A percentile compares a stretch with the other conserved stretches of the same genome.
Evolutionary conservation across 164 flowering plant genomes (phyloP).

Genomic region (Malania oleifera): DNA sequence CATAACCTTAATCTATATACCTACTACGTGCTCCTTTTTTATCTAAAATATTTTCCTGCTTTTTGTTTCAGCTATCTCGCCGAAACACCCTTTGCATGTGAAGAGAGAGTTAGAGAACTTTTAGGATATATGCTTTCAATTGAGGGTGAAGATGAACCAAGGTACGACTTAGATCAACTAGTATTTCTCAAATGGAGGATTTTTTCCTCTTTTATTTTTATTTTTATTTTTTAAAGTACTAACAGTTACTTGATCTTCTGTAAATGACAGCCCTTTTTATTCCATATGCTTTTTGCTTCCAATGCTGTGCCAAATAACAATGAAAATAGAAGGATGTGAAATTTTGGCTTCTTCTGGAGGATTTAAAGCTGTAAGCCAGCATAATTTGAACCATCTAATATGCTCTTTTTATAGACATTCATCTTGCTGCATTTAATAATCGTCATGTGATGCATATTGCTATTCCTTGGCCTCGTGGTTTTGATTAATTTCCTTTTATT

Average conservation of each 20-base stretch:
- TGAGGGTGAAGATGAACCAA: slow-evolving; percentile 79
- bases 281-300: slow-evolving; percentile 87
- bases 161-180: slow-evolving; percentile 30
- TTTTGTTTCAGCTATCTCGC: slow-evolving; percentile 67
- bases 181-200: neutral
- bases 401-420: neutral
- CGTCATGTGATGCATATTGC: too few relatives aligned
- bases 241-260: slow-evolving; percentile 6
- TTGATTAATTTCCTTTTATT: too few relatives aligned
- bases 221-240: neutral
- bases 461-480: too few relatives aligned
- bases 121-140: slow-evolving; percentile 61
- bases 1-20: too few relatives aligned
- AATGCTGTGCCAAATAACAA: slow-evolving; percentile 81
- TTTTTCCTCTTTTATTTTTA: neutral
- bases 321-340: slow-evolving; percentile 63
- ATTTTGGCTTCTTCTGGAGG: slow-evolving; percentile 54
- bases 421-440: too few relatives aligned
- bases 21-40: too few relatives aligned
- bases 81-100: slow-evolving; percentile 69
- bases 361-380: slow-evolving; percentile 54
- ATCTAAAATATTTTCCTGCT: too few relatives aligned
- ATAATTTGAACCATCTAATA: neutral
- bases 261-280: slow-evolving; percentile 59
- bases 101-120: slow-evolving; percentile 58